These are phyloP conservation scores for Xylariaceae sp. DNA, from an alignment of 2,329 filamentous ascomycete species.

Conservation along the genomic window DNA sequence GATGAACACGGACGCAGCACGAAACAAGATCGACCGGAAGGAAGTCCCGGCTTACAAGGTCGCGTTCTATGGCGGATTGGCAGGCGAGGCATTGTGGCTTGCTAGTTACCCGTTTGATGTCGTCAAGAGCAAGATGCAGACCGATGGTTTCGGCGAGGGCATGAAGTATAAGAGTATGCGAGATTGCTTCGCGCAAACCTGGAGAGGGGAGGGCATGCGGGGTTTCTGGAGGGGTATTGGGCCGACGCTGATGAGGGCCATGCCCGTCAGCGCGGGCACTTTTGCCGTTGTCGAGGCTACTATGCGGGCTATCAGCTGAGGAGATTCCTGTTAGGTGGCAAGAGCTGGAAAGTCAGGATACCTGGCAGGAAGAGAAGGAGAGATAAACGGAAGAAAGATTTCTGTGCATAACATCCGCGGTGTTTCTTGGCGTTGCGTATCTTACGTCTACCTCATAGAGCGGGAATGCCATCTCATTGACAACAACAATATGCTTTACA, in stretches of 20 bases:
- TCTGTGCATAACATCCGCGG: too few species aligned
- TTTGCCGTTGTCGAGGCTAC: conserved; percentile 79
- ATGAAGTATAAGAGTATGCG: conserved; percentile 78
- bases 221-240: conserved; percentile 96
- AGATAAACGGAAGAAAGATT: conserved; percentile 1
- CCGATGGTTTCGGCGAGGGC: conserved; percentile 74
- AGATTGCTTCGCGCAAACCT: conserved; percentile 84
- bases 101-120: conserved; percentile 94
- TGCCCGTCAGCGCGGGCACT: conserved; percentile 97
- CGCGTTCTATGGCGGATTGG: conserved; percentile 86
- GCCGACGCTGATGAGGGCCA: conserved; percentile 86
- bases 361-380: too few species aligned
- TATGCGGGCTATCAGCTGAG: conserved; percentile 54
- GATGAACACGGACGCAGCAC: conserved; percentile 83
- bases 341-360: too few species aligned
- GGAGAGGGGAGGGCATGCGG: conserved; percentile 66
- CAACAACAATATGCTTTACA: too few species aligned
- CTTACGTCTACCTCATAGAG: too few species aligned
- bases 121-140: conserved; percentile 99
- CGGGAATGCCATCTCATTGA: too few species aligned
- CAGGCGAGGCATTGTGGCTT: conserved; percentile 91
- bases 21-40: conserved; percentile 70
- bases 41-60: conserved; percentile 82
- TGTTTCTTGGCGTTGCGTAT: too few species aligned
- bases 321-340: too few species aligned